Evolutionary conservation across 306 rosid genomes (phyloP), one percentile per base, ranked within the genome.

Genomic region (Benincasa hispida): DNA sequence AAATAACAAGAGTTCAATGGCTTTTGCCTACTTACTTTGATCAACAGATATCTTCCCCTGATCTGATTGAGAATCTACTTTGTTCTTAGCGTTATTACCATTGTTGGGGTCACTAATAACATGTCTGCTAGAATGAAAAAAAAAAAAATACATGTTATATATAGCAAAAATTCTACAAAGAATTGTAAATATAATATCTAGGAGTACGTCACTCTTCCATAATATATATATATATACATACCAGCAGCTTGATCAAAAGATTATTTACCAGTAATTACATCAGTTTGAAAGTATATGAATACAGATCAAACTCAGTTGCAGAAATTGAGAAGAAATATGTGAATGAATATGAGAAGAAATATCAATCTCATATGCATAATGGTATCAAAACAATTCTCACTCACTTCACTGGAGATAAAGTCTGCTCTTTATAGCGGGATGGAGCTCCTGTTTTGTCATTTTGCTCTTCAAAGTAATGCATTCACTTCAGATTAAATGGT

Each of bases 371-470:
- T 34, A 76, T 58, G 41, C 18, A 41, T 76, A 30, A 8, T 50
- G 25, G 15, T 13, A 79, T 53, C 34, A 51, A 34, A 77, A 67
- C 50, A 65, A 37, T 30, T 22, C 22, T 17, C 24, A 79, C 89
- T 87, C 86, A 94, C 98, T 85, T 88, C 74, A 87, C 79, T 34
- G 86, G 88, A 32, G 90, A 88, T 82, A 56, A 66, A 78, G 84
- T 75, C 74, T 84, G 86, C 67, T 47, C 78, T 77, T 76, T 87
- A 80, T 82, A 61, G 81, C 82, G 67, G 18, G 82, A 82, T 78
- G 87, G 83, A 24, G 63, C 58, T 81, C 83, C 96, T 87, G 85
- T 82, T 75, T 80, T 84, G 24, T 24, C 58, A 80, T 66, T 78
- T 37, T 85, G 76, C 53, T 76, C 78, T 76, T 83, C 79, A 75